Evolutionary conservation across 371 early-diverging fungal genomes (phyloP).

Genomic region (Mortierella sp.): DNA sequence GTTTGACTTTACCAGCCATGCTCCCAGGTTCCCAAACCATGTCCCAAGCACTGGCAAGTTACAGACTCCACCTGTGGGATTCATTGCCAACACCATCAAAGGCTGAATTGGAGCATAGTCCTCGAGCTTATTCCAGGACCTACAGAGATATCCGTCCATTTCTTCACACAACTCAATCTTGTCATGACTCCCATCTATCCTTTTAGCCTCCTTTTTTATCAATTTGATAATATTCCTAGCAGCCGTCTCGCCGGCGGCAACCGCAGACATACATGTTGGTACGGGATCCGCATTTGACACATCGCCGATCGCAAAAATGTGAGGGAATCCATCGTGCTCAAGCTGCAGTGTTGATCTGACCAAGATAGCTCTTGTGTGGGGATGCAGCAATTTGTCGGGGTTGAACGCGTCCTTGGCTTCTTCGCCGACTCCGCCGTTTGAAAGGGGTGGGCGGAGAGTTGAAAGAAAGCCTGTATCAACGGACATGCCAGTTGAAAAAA

Average conservation of each 20-base stretch:
- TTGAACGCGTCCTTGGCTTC: constrained; percentile 2
- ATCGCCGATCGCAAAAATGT: constrained; percentile 80
- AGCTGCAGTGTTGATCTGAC: constrained; percentile 75
- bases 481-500: constrained; percentile 61
- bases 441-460: constrained; percentile 47
- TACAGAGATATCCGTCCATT: constrained; percentile 18
- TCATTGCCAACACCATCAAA: constrained; percentile 45
- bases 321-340: constrained; percentile 65
- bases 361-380: constrained; percentile 58
- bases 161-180: background rate
- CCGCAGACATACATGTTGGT: constrained; percentile 34
- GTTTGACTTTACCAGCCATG: constrained; percentile 27
- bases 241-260: constrained; percentile 28
- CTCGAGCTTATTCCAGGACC: constrained; percentile 28
- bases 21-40: constrained; percentile 26
- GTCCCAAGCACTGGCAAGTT: constrained; percentile 39
- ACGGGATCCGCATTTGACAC: constrained; percentile 65
- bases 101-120: constrained; percentile 20
- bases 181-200: background rate
- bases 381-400: constrained; percentile 33
- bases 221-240: constrained; percentile 41
- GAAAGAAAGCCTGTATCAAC: constrained; percentile 59
- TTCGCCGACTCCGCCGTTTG: background rate
- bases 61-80: constrained; percentile 40
- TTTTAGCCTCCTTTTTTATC: constrained; percentile 11